These are phyloP conservation scores for Globisporangium solare DNA, from an alignment of 352 stramenopile genomes.

Conservation along the genomic window DNA sequence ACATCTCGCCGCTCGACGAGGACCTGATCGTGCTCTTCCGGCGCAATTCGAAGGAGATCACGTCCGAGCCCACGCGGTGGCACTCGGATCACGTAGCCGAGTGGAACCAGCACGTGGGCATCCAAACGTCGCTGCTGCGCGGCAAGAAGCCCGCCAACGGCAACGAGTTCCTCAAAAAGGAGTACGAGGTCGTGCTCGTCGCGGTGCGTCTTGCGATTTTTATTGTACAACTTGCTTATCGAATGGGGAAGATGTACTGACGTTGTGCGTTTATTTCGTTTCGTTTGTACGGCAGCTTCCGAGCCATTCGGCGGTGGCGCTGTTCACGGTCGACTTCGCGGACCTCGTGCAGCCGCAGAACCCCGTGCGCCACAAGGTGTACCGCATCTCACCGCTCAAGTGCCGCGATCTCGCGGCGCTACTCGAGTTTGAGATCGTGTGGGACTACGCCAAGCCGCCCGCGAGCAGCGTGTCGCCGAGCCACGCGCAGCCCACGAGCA, in stretches of 20 bases:
- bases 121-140: constrained; percentile 71
- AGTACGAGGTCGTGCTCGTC: constrained; percentile 81
- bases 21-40: constrained; percentile 81
- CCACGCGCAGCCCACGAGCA: constrained; percentile 12
- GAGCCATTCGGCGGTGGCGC: constrained; percentile 71
- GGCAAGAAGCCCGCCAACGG: constrained; percentile 30
- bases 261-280: neutral
- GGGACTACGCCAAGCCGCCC: constrained; percentile 35
- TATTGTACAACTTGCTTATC: too few species aligned
- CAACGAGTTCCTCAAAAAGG: constrained; percentile 61
- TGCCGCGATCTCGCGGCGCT: constrained; percentile 69
- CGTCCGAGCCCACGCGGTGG: constrained; percentile 64
- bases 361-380: constrained; percentile 40
- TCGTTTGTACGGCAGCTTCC: constrained; percentile 37
- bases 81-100: constrained; percentile 59
- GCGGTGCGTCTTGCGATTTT: too few species aligned
- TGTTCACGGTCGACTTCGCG: constrained; percentile 74
- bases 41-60: constrained; percentile 71
- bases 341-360: constrained; percentile 54
- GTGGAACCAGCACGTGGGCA: constrained; percentile 75
- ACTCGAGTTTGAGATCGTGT: constrained; percentile 74
- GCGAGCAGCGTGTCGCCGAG: constrained; percentile 2
- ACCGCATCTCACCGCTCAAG: constrained; percentile 63
- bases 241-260: too few species aligned
- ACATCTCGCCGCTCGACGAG: constrained; percentile 68